Evolutionary conservation across 345 rosid species (phyloP).

Genomic region (Bruguiera parviflora): DNA sequence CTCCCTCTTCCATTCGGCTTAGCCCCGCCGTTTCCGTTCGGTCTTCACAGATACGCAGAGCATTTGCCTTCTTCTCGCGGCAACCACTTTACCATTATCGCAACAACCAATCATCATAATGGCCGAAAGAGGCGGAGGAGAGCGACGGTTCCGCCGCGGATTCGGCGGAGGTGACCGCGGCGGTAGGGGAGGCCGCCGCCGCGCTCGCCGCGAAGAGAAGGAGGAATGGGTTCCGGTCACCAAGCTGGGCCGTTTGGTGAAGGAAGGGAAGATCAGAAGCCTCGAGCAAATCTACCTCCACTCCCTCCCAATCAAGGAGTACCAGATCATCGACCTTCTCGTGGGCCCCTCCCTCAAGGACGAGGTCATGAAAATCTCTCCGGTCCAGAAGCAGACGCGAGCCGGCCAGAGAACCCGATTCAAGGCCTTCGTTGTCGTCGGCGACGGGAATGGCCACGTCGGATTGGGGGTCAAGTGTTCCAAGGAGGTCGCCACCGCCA

Average conservation of each 20-base stretch:
- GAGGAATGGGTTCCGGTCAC: conserved; percentile 89
- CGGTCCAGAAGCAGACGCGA: conserved; percentile 85
- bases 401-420: conserved; percentile 74
- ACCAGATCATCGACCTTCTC: conserved; percentile 73
- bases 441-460: conserved; percentile 62
- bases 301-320: conserved; percentile 84
- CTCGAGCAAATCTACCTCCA: conserved; percentile 79
- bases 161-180: conserved; percentile 66
- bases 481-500: conserved; percentile 70
- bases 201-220: conserved; percentile 62
- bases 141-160: conserved; percentile 64
- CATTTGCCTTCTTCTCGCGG: neutral
- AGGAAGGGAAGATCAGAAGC: conserved; percentile 38
- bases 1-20: no score
- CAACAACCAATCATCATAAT: conserved; percentile 16
- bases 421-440: conserved; percentile 72
- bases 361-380: conserved; percentile 94
- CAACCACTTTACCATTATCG: neutral
- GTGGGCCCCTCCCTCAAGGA: conserved; percentile 71
- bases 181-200: conserved; percentile 59
- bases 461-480: conserved; percentile 72
- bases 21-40: neutral
- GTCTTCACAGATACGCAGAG: neutral
- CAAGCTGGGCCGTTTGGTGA: conserved; percentile 82
- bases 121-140: conserved; percentile 79